These are phyloP conservation scores for Macaranga tanarius DNA, from an alignment of 441 rosid genomes.

Conservation along the genomic window DNA sequence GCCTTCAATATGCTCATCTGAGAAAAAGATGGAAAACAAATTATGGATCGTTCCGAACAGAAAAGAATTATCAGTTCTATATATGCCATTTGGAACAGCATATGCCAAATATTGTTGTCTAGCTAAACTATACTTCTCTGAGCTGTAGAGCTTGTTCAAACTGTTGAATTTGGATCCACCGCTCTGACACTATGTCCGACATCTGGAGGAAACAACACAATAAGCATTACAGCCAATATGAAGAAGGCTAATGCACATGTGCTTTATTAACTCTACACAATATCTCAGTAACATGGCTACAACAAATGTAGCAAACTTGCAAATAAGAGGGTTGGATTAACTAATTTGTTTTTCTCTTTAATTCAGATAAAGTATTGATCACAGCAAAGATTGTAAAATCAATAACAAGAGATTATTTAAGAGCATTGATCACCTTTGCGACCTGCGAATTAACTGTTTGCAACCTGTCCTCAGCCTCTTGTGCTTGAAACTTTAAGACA, in stretches of 20 bases:
- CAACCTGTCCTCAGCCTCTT: slow-evolving; percentile 50
- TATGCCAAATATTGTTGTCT: not conserved
- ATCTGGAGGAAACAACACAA: slow-evolving; percentile 39
- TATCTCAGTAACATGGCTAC: too few species aligned
- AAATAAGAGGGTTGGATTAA: not conserved
- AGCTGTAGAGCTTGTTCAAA: slow-evolving; percentile 73
- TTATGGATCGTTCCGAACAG: not conserved
- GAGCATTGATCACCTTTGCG: slow-evolving; percentile 48
- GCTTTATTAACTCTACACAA: too few species aligned
- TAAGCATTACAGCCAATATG: too few species aligned
- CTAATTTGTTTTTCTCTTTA: not conserved
- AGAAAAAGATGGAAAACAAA: slow-evolving; percentile 6
- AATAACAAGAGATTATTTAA: not conserved
- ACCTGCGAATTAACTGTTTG: slow-evolving; percentile 44
- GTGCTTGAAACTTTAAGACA: slow-evolving; percentile 51
- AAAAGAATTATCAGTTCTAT: slow-evolving; percentile 2
- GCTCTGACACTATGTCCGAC: slow-evolving; percentile 63
- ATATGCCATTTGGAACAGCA: not conserved
- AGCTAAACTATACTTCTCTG: slow-evolving; percentile 29
- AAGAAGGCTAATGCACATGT: too few species aligned
- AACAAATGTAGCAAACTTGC: not conserved
- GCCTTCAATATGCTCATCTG: slow-evolving; percentile 56
- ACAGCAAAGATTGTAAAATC: not conserved
- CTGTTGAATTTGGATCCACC: slow-evolving; percentile 85
- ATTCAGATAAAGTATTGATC: not conserved